Evolutionary conservation across 495 filamentous ascomycete genomes (phyloP).

Genomic region (Neurospora cerealis): DNA sequence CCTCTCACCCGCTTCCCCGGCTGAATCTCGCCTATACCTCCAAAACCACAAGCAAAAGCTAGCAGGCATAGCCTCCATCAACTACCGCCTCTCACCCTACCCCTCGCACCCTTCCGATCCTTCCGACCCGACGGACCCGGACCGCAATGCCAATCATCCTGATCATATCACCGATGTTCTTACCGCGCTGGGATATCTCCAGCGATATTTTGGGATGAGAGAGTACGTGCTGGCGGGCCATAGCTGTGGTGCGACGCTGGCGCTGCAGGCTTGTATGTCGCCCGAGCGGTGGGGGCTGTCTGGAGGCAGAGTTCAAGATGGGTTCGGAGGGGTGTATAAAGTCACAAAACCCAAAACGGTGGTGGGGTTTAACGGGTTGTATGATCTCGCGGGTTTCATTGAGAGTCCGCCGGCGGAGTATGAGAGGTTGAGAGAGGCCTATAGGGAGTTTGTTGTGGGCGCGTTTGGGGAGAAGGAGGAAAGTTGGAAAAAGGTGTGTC

Average conservation of each 20-base stretch:
- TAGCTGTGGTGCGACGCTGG: slow-evolving; percentile 64
- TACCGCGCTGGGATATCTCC: slow-evolving; percentile 50
- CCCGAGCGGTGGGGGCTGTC: slow-evolving; percentile 11
- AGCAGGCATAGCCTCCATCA: slow-evolving; percentile 58
- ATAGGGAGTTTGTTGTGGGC: slow-evolving; percentile 47
- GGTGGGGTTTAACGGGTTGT: slow-evolving; percentile 50
- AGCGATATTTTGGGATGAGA: slow-evolving; percentile 28
- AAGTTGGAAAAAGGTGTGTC: slow-evolving; percentile 45
- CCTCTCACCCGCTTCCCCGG: too few species aligned
- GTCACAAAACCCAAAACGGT: slow-evolving; percentile 14
- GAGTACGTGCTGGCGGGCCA: slow-evolving; percentile 65
- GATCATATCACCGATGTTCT: slow-evolving; percentile 65
- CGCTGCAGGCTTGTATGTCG: slow-evolving; percentile 56
- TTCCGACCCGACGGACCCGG: slow-evolving; percentile 11
- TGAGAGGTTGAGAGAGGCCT: slow-evolving; percentile 40
- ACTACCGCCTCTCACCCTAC: slow-evolving; percentile 73
- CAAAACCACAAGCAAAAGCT: slow-evolving; percentile 16
- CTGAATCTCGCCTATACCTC: too few species aligned
- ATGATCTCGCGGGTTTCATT: slow-evolving; percentile 48
- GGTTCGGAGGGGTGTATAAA: too few species aligned
- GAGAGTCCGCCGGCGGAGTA: slow-evolving; percentile 13
- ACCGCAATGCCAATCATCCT: slow-evolving; percentile 49
- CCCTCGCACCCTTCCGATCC: slow-evolving; percentile 47
- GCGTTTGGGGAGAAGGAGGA: slow-evolving; percentile 52
- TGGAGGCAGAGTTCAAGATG: too few species aligned